A percentile compares a stretch with the other conserved stretches of the same genome.
Conservation (phyloP, 2,329 filamentous ascomycete species). For the Cladobotryum protrusum region DNA sequence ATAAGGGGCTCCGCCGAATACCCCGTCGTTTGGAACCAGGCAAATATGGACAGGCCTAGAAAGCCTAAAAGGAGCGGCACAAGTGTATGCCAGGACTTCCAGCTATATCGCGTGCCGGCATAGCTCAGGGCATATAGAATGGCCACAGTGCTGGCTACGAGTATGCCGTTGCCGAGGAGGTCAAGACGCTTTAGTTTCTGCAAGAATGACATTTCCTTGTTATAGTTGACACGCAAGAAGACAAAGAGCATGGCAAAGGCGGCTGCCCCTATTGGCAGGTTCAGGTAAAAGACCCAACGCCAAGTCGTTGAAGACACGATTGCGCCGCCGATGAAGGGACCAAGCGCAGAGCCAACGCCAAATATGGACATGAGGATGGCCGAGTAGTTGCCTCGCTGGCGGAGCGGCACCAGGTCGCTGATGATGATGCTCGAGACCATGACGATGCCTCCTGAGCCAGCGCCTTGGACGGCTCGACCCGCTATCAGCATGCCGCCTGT, state of each 20-base stretch:
- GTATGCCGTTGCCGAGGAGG: conserved; percentile 32
- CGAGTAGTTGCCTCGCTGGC: conserved; percentile 39
- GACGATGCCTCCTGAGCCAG: conserved; percentile 21
- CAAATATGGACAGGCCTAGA: conserved; percentile 20
- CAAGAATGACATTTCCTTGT: conserved; percentile 14
- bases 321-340: conserved; percentile 27
- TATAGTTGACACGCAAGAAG: conserved; percentile 26
- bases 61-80: conserved; percentile 36
- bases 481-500: conserved; percentile 38
- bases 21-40: conserved; percentile 3
- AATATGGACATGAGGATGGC: conserved; percentile 27
- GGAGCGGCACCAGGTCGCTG: conserved; percentile 43
- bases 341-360: conserved; percentile 30
- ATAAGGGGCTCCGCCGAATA: conserved; percentile 11
- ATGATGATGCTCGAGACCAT: conserved; percentile 29
- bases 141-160: conserved; percentile 29
- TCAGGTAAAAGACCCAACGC: conserved; percentile 43
- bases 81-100: conserved; percentile 32
- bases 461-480: conserved; percentile 37
- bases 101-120: conserved; percentile 34
- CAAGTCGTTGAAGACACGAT: conserved; percentile 26
- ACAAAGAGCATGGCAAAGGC: conserved; percentile 16
- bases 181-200: conserved; percentile 25
- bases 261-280: conserved; percentile 30
- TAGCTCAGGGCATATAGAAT: conserved; percentile 29